phyloP scores from a whole-genome alignment of 805 yeast species.

The Yamadazyma philogaea region DNA sequence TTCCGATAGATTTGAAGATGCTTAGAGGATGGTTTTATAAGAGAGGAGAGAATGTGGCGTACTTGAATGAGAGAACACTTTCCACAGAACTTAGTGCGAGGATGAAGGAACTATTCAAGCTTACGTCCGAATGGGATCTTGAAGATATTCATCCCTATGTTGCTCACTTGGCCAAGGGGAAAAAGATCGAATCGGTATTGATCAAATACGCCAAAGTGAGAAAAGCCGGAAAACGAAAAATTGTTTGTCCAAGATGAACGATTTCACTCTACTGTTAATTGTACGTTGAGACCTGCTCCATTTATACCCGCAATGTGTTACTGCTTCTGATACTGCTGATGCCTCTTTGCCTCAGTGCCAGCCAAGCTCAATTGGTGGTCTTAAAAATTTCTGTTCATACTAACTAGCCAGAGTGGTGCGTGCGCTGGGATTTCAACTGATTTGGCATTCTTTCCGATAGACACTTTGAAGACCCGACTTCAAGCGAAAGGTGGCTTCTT shows the following conservation, averaged over 20 bases:
- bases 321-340: neutral
- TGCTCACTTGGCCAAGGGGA: conserved; percentile 25
- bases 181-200: conserved; percentile 36
- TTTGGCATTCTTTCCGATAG: conserved; percentile 92
- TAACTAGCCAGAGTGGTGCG: conserved; percentile 62
- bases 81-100: conserved; percentile 30
- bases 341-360: neutral
- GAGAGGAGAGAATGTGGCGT: conserved; percentile 50
- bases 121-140: conserved; percentile 35
- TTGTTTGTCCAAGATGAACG: conserved; percentile 25
- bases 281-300: conserved; percentile 10
- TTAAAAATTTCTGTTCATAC: neutral
- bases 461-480: conserved; percentile 87
- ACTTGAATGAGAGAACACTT: conserved; percentile 48
- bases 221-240: conserved; percentile 29
- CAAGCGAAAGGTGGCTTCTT: conserved; percentile 97
- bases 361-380: neutral
- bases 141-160: conserved; percentile 40
- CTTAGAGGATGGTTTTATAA: conserved; percentile 55
- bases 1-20: conserved; percentile 53
- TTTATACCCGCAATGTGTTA: too few relatives aligned
- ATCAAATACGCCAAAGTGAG: conserved; percentile 38
- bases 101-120: conserved; percentile 30
- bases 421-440: conserved; percentile 97
- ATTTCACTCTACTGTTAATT: conserved; percentile 12